Evolutionary conservation across 2,329 filamentous ascomycete genomes (phyloP).

Genomic region (Exophiala bonariae): DNA sequence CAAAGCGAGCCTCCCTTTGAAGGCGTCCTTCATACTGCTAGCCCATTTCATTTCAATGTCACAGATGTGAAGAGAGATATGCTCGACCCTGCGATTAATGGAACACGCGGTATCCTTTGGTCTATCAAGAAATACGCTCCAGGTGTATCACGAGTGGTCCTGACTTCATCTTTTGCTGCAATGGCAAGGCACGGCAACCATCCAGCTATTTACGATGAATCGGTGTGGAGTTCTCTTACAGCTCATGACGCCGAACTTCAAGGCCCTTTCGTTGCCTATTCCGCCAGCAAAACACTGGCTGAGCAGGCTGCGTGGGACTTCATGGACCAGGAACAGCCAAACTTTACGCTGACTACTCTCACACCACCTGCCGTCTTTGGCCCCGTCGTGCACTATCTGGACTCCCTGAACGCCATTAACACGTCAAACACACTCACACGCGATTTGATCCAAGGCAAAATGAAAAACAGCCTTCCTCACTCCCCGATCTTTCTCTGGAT

Average conservation of each 20-base stretch:
- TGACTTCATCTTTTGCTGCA: slow-evolving; percentile 53
- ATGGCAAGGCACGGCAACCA: slow-evolving; percentile 40
- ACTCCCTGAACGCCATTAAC: slow-evolving; percentile 31
- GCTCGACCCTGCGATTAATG: slow-evolving; percentile 29
- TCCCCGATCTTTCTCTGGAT: slow-evolving; percentile 40
- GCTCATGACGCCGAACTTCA: slow-evolving; percentile 43
- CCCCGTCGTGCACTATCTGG: slow-evolving; percentile 30
- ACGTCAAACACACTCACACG: slow-evolving; percentile 36
- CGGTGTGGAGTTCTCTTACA: slow-evolving; percentile 50
- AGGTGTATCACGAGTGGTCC: slow-evolving; percentile 41
- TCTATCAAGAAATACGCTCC: slow-evolving; percentile 24
- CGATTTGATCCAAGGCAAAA: slow-evolving; percentile 31
- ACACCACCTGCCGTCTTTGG: slow-evolving; percentile 48
- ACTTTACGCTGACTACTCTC: slow-evolving; percentile 44
- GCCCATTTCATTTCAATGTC: slow-evolving; percentile 26
- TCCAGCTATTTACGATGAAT: slow-evolving; percentile 44
- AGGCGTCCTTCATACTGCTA: slow-evolving; percentile 34
- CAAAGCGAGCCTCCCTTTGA: no score
- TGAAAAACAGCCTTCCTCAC: slow-evolving; percentile 21
- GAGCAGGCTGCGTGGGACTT: slow-evolving; percentile 48
- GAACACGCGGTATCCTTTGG: slow-evolving; percentile 29
- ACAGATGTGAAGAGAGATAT: slow-evolving; percentile 31
- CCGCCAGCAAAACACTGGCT: slow-evolving; percentile 56
- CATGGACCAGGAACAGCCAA: slow-evolving; percentile 27
- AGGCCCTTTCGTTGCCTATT: slow-evolving; percentile 36